Base-by-base conservation (phyloP, 1,139 yeast species). In the Pichia sp. region DNA sequence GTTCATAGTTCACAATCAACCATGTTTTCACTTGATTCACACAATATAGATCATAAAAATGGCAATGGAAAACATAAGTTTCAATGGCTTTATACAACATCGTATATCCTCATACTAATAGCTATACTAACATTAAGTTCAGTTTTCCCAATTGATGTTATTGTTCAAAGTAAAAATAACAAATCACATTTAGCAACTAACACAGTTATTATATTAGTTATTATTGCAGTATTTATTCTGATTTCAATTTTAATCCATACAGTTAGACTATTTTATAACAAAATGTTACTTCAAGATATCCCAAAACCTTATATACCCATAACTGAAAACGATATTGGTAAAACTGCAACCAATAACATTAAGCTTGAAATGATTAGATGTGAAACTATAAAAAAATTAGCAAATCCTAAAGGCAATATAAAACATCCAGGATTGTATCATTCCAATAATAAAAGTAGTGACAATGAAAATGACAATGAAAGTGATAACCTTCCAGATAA, bases 261-360 rank as follows among this genome's bases (percentile, higher is more conserved):
- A 9, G 65, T 72, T 57, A 66, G 97, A 54, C 69, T 88, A n/a
- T 73, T 83, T 54, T 76, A 79, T 44, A 75, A 78, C 48, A 73
- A 84, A 53, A 74, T 80, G 45, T 71, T 84, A 30, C 66, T 90
- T 60, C 80, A 81, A 54, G 95, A 85, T 58, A 86, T 90, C 22
- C 97, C 97, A 0, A 74, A 81, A 54, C 72, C 80, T 46, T 89
- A 87, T 65, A 74, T 89, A 25, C 95, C 96, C 0, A 62, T 73
- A 5, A 79, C 82, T 29, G 72, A 76, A 28, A 76, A 75, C 42
- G 96, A 88, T 65, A 70, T 87, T 50, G 89, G 93, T 0, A 64
- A 65, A 22, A 70, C 70, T n/a, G 33, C 78, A 68, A 66, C 74
- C 69, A 53, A 63, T 52, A 68, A 68, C 67, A 72, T 82, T 60